Evolutionary conservation across 768 basidiomycete species (phyloP).

Genomic region (Imleria badia): DNA sequence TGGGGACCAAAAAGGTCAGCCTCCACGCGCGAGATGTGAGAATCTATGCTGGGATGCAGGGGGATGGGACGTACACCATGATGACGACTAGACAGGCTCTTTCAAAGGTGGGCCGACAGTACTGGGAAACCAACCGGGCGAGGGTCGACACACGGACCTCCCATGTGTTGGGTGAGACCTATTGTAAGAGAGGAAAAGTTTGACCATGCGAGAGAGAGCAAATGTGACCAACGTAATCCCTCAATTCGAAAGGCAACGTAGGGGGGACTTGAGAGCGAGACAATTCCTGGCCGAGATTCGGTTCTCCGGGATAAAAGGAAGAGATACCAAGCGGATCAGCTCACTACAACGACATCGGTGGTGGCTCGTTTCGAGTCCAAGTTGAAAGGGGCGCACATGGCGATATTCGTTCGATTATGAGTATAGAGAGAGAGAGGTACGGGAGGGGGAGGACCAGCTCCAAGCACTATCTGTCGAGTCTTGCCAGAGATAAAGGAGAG

Average conservation of each 20-base stretch:
- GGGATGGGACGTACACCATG: slow-evolving; percentile 36
- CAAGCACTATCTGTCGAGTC: slow-evolving; percentile 2
- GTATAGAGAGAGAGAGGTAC: not conserved
- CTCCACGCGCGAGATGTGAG: slow-evolving; percentile 25
- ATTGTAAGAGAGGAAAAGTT: not conserved
- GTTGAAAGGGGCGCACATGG: slow-evolving; percentile 15
- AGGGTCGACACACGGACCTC: slow-evolving; percentile 40
- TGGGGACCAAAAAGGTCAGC: slow-evolving; percentile 39
- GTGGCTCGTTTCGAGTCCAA: slow-evolving; percentile 12
- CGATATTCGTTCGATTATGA: not conserved
- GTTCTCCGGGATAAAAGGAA: not conserved
- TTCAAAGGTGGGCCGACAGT: slow-evolving; percentile 46
- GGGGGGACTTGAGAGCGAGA: slow-evolving; percentile 31
- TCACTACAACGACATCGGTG: slow-evolving; percentile 27
- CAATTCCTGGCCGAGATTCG: slow-evolving; percentile 30
- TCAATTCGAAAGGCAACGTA: slow-evolving; percentile 38
- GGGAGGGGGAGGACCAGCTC: slow-evolving; percentile 22
- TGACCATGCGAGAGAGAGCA: not conserved
- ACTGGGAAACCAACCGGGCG: slow-evolving; percentile 36
- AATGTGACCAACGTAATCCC: slow-evolving; percentile 33
- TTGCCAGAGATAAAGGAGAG: not conserved
- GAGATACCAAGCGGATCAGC: not conserved
- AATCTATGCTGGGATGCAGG: not conserved
- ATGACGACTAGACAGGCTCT: slow-evolving; percentile 39
- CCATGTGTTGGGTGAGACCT: slow-evolving; percentile 49